Evolutionary conservation across 2,329 filamentous ascomycete species (phyloP).

Genomic region (Apiospora sp.): DNA sequence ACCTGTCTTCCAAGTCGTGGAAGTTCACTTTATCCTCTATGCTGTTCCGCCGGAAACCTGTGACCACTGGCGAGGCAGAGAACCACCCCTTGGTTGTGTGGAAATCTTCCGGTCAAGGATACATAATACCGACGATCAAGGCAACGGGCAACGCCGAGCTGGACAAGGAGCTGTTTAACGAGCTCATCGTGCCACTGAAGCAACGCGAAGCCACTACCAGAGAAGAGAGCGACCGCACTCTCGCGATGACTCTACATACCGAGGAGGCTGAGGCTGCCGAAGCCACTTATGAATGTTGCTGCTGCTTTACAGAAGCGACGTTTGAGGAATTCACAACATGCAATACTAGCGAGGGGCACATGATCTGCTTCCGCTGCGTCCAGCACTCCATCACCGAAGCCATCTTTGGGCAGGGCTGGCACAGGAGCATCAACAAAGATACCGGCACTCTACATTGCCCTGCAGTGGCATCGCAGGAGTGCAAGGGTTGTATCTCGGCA

Average conservation of each 20-base stretch:
- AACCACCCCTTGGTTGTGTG: conserved; percentile 69
- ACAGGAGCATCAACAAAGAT: conserved; percentile 76
- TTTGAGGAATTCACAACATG: conserved; percentile 82
- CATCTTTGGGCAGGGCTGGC: conserved; percentile 92
- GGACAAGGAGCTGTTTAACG: conserved; percentile 66
- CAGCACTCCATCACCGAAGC: conserved; percentile 84
- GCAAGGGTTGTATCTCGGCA: conserved; percentile 75
- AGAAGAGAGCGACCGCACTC: conserved; percentile 58
- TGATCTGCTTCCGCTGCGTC: conserved; percentile 84
- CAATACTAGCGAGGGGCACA: conserved; percentile 69
- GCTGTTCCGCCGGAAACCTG: conserved; percentile 70
- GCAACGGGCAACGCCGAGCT: conserved; percentile 71
- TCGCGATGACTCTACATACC: conserved; percentile 63
- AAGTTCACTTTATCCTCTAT: conserved; percentile 75
- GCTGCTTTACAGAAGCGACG: conserved; percentile 75
- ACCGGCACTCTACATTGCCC: conserved; percentile 82
- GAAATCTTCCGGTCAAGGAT: conserved; percentile 63
- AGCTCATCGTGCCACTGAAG: conserved; percentile 64
- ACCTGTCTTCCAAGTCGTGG: conserved; percentile 78
- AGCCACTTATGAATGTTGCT: conserved; percentile 74
- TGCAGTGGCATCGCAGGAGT: conserved; percentile 76
- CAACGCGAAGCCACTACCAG: conserved; percentile 50
- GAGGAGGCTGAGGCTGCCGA: conserved; percentile 65
- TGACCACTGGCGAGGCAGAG: conserved; percentile 62
- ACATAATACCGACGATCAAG: conserved; percentile 67